Evolutionary conservation across 495 filamentous ascomycete genomes (phyloP).

Genomic region (Neurospora pannonica): DNA sequence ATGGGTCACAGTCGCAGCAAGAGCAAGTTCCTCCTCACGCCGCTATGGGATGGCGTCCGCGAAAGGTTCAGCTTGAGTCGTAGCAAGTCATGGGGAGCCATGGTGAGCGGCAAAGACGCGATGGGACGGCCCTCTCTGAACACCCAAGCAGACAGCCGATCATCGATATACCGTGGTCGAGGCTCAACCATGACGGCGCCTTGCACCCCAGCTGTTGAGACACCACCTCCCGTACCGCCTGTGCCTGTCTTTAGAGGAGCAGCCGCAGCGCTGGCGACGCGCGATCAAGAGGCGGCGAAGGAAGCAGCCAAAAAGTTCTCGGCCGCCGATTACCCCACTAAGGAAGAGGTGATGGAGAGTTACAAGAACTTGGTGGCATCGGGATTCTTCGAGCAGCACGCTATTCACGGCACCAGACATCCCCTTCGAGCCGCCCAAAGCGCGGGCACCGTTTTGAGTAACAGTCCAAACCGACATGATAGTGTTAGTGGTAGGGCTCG

Average conservation of each 20-base stretch:
- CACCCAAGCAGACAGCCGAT: not conserved
- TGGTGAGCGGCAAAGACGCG: not conserved
- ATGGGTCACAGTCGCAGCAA: not conserved
- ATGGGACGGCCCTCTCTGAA: not conserved
- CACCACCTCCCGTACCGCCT: not conserved
- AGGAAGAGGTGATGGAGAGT: conserved; percentile 36
- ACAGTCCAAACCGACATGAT: not conserved
- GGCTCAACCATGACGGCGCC: not conserved
- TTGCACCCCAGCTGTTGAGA: not conserved
- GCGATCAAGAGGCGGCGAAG: not conserved
- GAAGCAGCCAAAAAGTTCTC: conserved; percentile 1
- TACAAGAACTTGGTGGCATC: conserved; percentile 35
- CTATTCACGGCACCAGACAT: conserved; percentile 38
- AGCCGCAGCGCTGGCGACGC: not conserved
- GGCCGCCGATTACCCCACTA: conserved; percentile 23
- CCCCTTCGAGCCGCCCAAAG: conserved; percentile 12
- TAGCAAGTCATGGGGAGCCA: conserved; percentile 14
- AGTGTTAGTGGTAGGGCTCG: not conserved
- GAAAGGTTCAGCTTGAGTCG: conserved; percentile 19
- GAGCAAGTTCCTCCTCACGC: conserved; percentile 18
- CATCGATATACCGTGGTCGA: not conserved
- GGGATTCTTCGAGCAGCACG: conserved; percentile 40
- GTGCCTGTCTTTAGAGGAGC: not conserved
- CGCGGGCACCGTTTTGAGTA: conserved; percentile 8
- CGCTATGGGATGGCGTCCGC: conserved; percentile 24